Evolutionary conservation across 2,329 filamentous ascomycete genomes (phyloP), one percentile per base, ranked within the genome.

Genomic region (Alternaria ventricosa): DNA sequence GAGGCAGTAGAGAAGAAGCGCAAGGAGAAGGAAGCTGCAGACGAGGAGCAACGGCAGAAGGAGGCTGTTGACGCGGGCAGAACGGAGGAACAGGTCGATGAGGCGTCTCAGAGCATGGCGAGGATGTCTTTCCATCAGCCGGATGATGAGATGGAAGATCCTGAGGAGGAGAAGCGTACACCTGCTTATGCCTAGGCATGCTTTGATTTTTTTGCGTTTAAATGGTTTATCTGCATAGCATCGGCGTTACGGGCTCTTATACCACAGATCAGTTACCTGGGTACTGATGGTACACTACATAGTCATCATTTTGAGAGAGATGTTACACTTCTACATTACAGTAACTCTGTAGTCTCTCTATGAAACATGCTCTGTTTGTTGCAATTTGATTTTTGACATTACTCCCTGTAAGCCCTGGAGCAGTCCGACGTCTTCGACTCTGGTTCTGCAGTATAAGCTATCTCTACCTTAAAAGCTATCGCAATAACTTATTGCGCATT

Each of bases 1-100:
- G 78, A 80, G 59, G 74, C 74, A 44, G 71, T 71, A 22, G 78
- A 79, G 67, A 75, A 71, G 72, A 80, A 63, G 54, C 67, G 66
- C 25, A 70, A 20, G 33, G 67, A 69, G 59, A 71, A 63, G 77
- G 84, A 72, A 83, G 80, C 79, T 60, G 90, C 64, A 87, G 85
- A 51, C 82, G 79, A 76, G 65, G 83, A 82, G 70, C 84, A 84
- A 53, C 28, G 28, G 18, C 68, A 66, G 62, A 55, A 79, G 79
- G 64, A 79, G 41, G 56, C 63, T 23, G 50, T 28, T 6, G 15
- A 58, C 7, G 18, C 49, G 44, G 43, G 63, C n/a, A 54, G 55
- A 28, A 45, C 66, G 20, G 60, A 61, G 15, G 55, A 68, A 47
- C 62, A 61, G 28, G 58, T 74, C 12, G 63, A 71, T 10, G 60